Evolutionary conservation across 1,139 yeast species (phyloP), one percentile per base, ranked within the genome.

Genomic region (Kluyveromyces sp.): DNA sequence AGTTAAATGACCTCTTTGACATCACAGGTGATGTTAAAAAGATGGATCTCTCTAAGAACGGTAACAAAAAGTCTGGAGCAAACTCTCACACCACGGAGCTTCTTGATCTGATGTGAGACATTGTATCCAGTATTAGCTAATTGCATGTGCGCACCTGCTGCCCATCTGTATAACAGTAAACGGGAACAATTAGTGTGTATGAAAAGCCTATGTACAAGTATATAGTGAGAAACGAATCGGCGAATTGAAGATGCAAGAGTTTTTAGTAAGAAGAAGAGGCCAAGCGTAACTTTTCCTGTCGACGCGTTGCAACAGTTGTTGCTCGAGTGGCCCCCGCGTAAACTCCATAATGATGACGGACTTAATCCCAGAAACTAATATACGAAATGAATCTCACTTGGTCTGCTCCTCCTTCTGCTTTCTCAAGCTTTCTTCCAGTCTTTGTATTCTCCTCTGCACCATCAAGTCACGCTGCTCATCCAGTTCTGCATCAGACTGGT

Each of bases 391-490:
- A 17, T 9, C 36, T 18, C 13, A 13, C 20, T 9, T n/a, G 11
- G 20, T 18, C 25, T 18, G 22, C 17, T 37, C 17, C n/a, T 31
- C 44, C 41, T 49, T 50, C 28, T 43, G 44, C 34, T 50, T 46
- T 30, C 48, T 46, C 20, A 54, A 36, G 35, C 45, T 51, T 32
- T 50, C 46, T 39, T 57, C 57, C 39, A 53, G 47, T 35, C 52
- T 61, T 39, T 68, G 73, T 28, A 72, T 65, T 64, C 81, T 82
- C 51, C 75, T 77, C 46, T 71, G 62, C 40, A 84, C 76, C 54
- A 78, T 68, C 48, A 73, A 65, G 54, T 83, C 89, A 51, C 94
- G 71, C 60, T 84, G 86, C 40, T 70, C 71, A 60, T 84, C 94
- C 53, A 84, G 73, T 53, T 80, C 76, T 46, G 77, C 71, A 40